Evolutionary conservation across 176 grass and related monocot genomes (phyloP).

Genomic region (Elaeis guineensis): DNA sequence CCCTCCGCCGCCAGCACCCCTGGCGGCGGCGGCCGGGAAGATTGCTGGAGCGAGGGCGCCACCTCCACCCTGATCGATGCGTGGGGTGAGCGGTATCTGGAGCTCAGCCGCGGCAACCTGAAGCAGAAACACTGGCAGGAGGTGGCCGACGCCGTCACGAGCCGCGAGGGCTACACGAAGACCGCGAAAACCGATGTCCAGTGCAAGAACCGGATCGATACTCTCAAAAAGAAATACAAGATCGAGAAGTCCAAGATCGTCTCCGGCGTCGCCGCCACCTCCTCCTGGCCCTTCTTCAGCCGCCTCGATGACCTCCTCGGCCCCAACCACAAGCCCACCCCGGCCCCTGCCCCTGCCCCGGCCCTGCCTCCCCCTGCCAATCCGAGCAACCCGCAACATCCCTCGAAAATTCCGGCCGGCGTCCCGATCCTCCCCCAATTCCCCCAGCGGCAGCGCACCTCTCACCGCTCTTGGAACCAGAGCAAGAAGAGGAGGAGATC

Average conservation of each 20-base stretch:
- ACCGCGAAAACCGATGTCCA: not conserved
- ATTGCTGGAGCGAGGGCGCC: conserved; percentile 43
- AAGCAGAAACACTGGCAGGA: not conserved
- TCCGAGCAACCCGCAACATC: too few relatives aligned
- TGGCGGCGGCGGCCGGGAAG: conserved; percentile 48
- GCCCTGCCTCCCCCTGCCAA: too few relatives aligned
- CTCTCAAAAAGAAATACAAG: not conserved
- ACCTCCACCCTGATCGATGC: not conserved
- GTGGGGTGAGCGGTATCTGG: not conserved
- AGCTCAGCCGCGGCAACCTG: not conserved
- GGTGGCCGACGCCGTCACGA: not conserved
- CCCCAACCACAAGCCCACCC: not conserved
- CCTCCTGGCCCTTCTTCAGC: not conserved
- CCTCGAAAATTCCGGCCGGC: too few relatives aligned
- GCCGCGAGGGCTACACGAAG: not conserved
- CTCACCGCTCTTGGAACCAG: too few relatives aligned
- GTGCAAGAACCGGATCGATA: not conserved
- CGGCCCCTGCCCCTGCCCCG: too few relatives aligned
- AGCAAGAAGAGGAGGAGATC: not conserved
- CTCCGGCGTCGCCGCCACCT: not conserved
- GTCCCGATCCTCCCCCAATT: too few relatives aligned
- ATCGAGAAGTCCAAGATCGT: not conserved
- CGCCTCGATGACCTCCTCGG: not conserved
- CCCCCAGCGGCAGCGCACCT: too few relatives aligned
- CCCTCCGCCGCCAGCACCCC: too few relatives aligned